Evolutionary conservation across 2,329 filamentous ascomycete species (phyloP).

Genomic region (Fusarium drepaniforme): DNA sequence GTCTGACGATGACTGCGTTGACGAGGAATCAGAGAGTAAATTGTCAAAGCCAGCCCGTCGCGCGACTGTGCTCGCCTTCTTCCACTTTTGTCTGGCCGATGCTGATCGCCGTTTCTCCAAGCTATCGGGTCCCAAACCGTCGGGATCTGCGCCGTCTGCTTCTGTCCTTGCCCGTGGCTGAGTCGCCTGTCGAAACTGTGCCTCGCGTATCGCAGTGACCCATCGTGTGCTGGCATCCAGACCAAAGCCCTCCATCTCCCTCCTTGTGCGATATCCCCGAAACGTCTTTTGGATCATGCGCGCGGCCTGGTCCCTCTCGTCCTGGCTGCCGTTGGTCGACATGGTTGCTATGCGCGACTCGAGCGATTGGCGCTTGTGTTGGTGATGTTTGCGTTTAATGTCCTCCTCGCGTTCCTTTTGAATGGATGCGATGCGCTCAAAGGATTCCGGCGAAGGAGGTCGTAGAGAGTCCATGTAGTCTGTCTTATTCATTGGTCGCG

Average conservation of each 20-base stretch:
- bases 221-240: slow-evolving; percentile 79
- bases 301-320: slow-evolving; percentile 59
- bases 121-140: slow-evolving; percentile 21
- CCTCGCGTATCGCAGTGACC: slow-evolving; percentile 74
- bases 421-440: slow-evolving; percentile 61
- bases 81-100: slow-evolving; percentile 78
- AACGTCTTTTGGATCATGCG: slow-evolving; percentile 78
- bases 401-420: slow-evolving; percentile 62
- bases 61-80: slow-evolving; percentile 77
- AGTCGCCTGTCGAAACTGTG: slow-evolving; percentile 64
- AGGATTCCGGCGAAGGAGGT: slow-evolving; percentile 59
- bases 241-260: slow-evolving; percentile 77
- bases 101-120: slow-evolving; percentile 31
- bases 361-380: slow-evolving; percentile 52
- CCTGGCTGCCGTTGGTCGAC: slow-evolving; percentile 17
- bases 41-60: slow-evolving; percentile 79
- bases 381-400: slow-evolving; percentile 55
- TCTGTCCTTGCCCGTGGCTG: slow-evolving; percentile 54
- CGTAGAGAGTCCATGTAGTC: slow-evolving; percentile 65
- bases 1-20: slow-evolving; percentile 45
- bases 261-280: slow-evolving; percentile 79
- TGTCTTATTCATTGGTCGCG: slow-evolving; percentile 46
- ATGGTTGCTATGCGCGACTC: slow-evolving; percentile 40
- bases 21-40: slow-evolving; percentile 57
- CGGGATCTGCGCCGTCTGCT: slow-evolving; percentile 11